Base-by-base conservation (phyloP, 345 rosid species). In the Viola odorata region DNA sequence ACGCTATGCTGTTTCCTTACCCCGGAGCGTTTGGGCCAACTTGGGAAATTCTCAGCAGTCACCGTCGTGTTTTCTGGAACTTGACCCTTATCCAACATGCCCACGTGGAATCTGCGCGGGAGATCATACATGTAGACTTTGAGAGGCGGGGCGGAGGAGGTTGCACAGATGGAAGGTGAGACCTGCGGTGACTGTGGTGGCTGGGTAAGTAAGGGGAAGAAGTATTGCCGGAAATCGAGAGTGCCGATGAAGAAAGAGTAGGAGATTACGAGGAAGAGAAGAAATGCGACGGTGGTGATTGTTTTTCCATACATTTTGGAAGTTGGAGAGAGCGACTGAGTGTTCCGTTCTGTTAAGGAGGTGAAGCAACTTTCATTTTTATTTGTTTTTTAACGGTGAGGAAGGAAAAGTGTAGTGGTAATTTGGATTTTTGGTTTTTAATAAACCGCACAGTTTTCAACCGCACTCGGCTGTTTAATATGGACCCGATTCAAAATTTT, bases 41-140 rank as follows among this genome's bases (percentile, higher is more conserved):
- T 74, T 7, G 96, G 96, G 57, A 90, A 60, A 57, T 82, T 80
- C 70, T 77, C 68, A 6, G 66, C 80, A 3, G 91, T 86, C 45
- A 94, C 75, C 2, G 86, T 85, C 63, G 68, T 71, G 3, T 72
- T 78, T 37, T 82, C 80, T 7, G 79, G 62, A 64, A 3, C 36
- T 13, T 49, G 10, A 12, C 70, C 57, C 6, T 66, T 83, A 65
- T 79, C 76, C 76, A 94, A 52, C 99, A 94, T 90, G 23, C 85
- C 91, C 5, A 90, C 78, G 66, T 94, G 72, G 71, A 90, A 94
- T 66, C 81, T 82, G 16, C 88, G 71, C 0, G 99, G 99, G 54
- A 94, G 96, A 69, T 88, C 89, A 78, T 94, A 94, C 96, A 94
- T 88, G 89, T 74, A 90, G 53, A 94, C 85, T 49, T 71, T 81